Evolutionary conservation across 1,284 basidiomycete species (phyloP), one percentile per base, ranked within the genome.

Genomic region (Mycosarcoma maydis): DNA sequence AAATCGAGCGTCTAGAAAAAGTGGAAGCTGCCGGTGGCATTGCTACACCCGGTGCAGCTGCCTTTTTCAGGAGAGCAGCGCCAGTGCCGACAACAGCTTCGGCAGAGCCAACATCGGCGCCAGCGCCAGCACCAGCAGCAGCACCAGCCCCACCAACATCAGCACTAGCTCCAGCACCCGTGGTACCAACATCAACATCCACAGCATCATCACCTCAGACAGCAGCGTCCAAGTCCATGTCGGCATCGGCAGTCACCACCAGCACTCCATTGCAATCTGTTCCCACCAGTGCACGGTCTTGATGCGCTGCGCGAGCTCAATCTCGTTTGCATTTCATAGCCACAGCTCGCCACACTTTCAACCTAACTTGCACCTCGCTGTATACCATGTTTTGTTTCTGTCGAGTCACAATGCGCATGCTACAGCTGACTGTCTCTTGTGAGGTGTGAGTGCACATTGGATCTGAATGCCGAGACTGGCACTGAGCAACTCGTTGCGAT

Each of bases 1-100:
- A 76, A 61, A 72, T 77, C 22, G 65, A 76, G 45, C 33, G 67
- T 6, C 42, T 77, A 11, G 75, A 77, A 38, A 54, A 49, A 29
- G 65, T 66, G 6, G 75, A 77, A 32, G 44, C 43, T 9, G 72
- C 59, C 6, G 68, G 68, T 4, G 62, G 59, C 3, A 67, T 70
- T 19, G 60, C 64, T 22, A 62, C 60, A 5, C 55, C 59, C 1
- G 68, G 67, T 11, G 58, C 61, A 0, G 64, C 67, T 7, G 54
- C 61, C 3, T 69, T 73, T 29, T 66, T 68, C 48, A 44, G 53
- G 4, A 73, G 66, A 41, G 58, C 24, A 1, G 48, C 34, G 2
- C 44, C 48, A 16, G 39, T 30, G 0, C 16, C 38, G 7, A 13
- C 32, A 17, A 24, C 39, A 33, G 34, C 50, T 30, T 11, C 20